Conservation (phyloP, 495 filamentous ascomycete species). For the Friedmanniomyces endolithicus region DNA sequence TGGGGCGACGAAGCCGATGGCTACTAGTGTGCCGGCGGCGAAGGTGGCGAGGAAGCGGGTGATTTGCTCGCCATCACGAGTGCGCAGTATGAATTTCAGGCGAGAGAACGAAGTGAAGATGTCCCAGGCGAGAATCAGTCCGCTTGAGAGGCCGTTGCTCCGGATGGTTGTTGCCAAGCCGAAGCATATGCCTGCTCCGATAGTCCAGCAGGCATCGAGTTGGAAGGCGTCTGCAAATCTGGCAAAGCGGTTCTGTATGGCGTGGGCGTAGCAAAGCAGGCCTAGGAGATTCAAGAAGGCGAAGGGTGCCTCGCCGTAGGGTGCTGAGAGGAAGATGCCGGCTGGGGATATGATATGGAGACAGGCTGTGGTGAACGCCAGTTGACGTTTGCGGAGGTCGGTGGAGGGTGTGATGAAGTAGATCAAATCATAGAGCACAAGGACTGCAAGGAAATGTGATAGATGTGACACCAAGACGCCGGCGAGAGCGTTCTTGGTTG, state of each 20-base stretch:
- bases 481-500: conserved; percentile 34
- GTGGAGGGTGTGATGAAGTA: conserved; percentile 32
- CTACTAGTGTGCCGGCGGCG: conserved; percentile 54
- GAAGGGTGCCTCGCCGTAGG: conserved; percentile 71
- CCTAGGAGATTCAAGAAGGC: conserved; percentile 67
- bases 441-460: conserved; percentile 59
- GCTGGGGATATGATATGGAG: conserved; percentile 79
- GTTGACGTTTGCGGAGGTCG: conserved; percentile 28
- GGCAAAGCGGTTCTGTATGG: conserved; percentile 20
- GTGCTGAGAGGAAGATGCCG: conserved; percentile 79
- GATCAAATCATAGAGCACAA: conserved; percentile 57
- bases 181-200: conserved; percentile 56
- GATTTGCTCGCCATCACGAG: conserved; percentile 2
- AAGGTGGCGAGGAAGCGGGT: conserved; percentile 36
- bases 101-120: conserved; percentile 27
- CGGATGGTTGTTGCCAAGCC: conserved; percentile 62
- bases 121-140: conserved; percentile 57
- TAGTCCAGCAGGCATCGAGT: conserved; percentile 35
- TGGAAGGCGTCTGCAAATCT: conserved; percentile 11
- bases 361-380: conserved; percentile 50
- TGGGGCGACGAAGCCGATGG: conserved; percentile 52
- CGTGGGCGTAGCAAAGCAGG: conserved; percentile 44
- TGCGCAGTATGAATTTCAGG: conserved; percentile 13
- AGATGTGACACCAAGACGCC: conserved; percentile 54
- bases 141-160: conserved; percentile 80